These are phyloP conservation scores for Glutinoglossum americanum DNA, from an alignment of 495 filamentous ascomycete genomes.

Conservation along the genomic window DNA sequence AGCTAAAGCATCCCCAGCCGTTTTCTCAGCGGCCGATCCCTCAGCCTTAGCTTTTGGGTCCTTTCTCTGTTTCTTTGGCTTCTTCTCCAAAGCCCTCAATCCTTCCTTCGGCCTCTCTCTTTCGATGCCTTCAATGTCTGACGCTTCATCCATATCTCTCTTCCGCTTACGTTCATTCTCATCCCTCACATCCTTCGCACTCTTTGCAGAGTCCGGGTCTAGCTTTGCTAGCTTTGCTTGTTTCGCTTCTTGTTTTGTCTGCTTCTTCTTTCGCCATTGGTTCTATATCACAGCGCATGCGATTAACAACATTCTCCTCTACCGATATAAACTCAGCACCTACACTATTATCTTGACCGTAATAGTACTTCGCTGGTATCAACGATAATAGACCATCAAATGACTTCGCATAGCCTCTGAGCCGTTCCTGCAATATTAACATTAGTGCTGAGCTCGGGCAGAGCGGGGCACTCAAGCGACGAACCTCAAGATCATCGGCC, in stretches of 20 bases:
- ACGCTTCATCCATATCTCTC: constrained; percentile 24
- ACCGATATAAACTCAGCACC: constrained; percentile 16
- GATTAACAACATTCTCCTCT: not conserved
- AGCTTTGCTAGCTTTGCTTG: constrained; percentile 27
- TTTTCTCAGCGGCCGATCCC: not conserved
- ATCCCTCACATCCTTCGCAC: constrained; percentile 40
- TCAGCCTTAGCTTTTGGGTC: constrained; percentile 4
- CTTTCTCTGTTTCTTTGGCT: constrained; percentile 10
- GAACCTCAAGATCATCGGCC: constrained; percentile 4
- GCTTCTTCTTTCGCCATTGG: constrained; percentile 49
- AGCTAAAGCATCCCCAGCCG: not conserved
- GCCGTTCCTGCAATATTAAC: constrained; percentile 39
- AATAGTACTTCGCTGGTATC: constrained; percentile 85
- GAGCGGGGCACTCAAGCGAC: not conserved
- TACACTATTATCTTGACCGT: constrained; percentile 70
- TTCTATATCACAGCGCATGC: constrained; percentile 21
- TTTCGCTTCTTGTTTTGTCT: constrained; percentile 53
- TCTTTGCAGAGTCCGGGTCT: constrained; percentile 28
- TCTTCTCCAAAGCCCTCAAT: constrained; percentile 6
- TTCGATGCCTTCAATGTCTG: constrained; percentile 13
- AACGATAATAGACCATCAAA: constrained; percentile 84
- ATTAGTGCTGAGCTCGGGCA: not conserved
- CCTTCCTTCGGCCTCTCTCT: constrained; percentile 9
- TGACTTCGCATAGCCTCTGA: constrained; percentile 63
- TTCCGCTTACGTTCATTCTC: constrained; percentile 55